Conservation (phyloP, 1,139 yeast genomes). For the Pichia sp. region DNA sequence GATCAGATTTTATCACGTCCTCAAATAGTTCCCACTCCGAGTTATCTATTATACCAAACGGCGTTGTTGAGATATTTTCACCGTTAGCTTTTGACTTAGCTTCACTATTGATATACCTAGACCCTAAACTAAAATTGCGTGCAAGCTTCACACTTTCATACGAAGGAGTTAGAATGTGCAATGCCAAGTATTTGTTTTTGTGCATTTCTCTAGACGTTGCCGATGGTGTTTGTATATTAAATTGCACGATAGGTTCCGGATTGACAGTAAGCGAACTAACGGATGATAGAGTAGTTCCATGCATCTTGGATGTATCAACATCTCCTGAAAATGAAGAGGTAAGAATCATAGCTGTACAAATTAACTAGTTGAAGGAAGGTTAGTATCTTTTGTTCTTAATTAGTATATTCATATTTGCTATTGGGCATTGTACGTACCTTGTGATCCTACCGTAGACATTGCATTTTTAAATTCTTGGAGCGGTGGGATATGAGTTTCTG, state of each 20-base stretch:
- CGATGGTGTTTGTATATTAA: constrained; percentile 79
- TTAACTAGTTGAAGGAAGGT: no score
- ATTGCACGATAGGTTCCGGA: constrained; percentile 70
- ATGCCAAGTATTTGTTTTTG: constrained; percentile 47
- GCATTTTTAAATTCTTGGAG: constrained; percentile 24
- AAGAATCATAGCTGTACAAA: constrained; percentile 32
- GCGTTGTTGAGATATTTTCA: constrained; percentile 29
- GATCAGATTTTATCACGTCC: constrained; percentile 7
- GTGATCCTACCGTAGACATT: constrained; percentile 28
- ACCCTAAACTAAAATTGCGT: constrained; percentile 56
- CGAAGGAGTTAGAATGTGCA: constrained; percentile 68
- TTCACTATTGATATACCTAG: constrained; percentile 21
- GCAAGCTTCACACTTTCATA: constrained; percentile 45
- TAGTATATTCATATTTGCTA: background rate
- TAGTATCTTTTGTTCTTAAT: no score
- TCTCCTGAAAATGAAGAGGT: constrained; percentile 28
- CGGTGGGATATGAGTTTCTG: constrained; percentile 17
- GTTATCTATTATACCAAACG: constrained; percentile 34
- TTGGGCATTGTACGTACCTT: constrained; percentile 18
- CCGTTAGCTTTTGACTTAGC: background rate
- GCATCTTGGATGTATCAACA: constrained; percentile 27
- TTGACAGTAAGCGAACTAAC: constrained; percentile 68
- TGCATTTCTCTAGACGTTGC: constrained; percentile 64
- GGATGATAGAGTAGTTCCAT: constrained; percentile 79
- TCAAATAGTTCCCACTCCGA: constrained; percentile 29